Evolutionary conservation across 2,329 filamentous ascomycete species (phyloP).

Genomic region (Ascochyta fabae): DNA sequence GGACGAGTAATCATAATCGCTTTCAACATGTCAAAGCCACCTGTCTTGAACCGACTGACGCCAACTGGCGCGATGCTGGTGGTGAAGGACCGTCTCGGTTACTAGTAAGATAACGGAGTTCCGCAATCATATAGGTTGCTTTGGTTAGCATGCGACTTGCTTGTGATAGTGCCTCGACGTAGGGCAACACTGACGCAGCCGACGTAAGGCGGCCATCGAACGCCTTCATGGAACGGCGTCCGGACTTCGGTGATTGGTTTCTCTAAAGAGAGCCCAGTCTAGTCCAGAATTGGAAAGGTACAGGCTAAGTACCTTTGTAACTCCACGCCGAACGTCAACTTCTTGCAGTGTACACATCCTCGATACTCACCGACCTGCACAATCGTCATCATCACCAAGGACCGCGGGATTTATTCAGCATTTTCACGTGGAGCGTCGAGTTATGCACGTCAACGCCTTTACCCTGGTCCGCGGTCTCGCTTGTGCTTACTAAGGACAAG

Average conservation of each 20-base stretch:
- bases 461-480: conserved; percentile 7
- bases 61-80: too few species aligned
- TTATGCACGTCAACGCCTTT: neutral
- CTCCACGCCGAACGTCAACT: neutral
- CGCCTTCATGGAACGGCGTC: neutral
- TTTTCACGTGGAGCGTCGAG: neutral
- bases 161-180: neutral
- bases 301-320: conserved; percentile 1
- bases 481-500: conserved; percentile 11
- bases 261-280: neutral
- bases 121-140: neutral
- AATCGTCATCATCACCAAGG: neutral
- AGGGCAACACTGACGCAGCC: too few species aligned
- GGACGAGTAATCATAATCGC: too few species aligned
- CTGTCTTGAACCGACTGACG: too few species aligned
- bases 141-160: neutral
- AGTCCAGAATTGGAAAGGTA: conserved; percentile 6
- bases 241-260: conserved; percentile 8
- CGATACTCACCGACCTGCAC: neutral
- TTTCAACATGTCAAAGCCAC: too few species aligned
- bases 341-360: neutral
- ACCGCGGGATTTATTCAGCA: neutral
- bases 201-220: neutral
- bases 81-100: neutral
- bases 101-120: neutral